Evolutionary conservation across 805 yeast species (phyloP).

Genomic region (Kodamaea kakaduensis): DNA sequence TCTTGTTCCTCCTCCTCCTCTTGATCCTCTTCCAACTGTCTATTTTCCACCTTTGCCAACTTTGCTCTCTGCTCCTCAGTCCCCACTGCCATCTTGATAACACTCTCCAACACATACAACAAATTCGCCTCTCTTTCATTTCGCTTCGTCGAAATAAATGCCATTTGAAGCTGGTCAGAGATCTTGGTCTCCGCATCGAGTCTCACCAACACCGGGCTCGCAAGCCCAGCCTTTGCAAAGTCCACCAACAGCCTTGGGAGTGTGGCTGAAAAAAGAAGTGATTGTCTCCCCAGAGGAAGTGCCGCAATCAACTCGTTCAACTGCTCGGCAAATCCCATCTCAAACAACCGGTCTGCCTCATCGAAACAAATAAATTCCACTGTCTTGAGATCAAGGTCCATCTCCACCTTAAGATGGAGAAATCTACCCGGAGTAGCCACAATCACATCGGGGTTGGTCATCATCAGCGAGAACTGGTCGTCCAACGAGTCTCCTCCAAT

Average conservation of each 20-base stretch:
- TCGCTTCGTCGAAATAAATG: slow-evolving; percentile 73
- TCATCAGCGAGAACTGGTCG: slow-evolving; percentile 90
- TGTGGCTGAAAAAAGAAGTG: slow-evolving; percentile 90
- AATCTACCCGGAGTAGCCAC: slow-evolving; percentile 98
- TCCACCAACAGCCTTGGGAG: slow-evolving; percentile 89
- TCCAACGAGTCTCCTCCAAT: slow-evolving; percentile 99
- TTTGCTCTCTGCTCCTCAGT: slow-evolving; percentile 61
- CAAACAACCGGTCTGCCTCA: slow-evolving; percentile 95
- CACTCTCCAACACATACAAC: slow-evolving; percentile 70
- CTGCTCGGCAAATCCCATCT: slow-evolving; percentile 94
- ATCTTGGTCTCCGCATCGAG: slow-evolving; percentile 90
- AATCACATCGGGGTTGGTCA: slow-evolving; percentile 89
- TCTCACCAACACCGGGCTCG: slow-evolving; percentile 88
- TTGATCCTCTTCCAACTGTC: slow-evolving; percentile 50
- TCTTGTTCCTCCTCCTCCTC: slow-evolving; percentile 43
- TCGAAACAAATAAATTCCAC: slow-evolving; percentile 92
- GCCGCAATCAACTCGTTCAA: slow-evolving; percentile 83
- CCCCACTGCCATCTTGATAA: slow-evolving; percentile 80
- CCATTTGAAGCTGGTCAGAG: slow-evolving; percentile 87
- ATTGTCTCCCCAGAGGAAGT: slow-evolving; percentile 79
- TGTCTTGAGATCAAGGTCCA: slow-evolving; percentile 78
- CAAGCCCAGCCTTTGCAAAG: slow-evolving; percentile 94
- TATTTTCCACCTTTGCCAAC: slow-evolving; percentile 45
- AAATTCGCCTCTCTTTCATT: slow-evolving; percentile 89
- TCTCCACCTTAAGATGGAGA: slow-evolving; percentile 91